These are phyloP conservation scores for Prunella vulgaris DNA, from an alignment of 257 asterid species.

Conservation along the genomic window DNA sequence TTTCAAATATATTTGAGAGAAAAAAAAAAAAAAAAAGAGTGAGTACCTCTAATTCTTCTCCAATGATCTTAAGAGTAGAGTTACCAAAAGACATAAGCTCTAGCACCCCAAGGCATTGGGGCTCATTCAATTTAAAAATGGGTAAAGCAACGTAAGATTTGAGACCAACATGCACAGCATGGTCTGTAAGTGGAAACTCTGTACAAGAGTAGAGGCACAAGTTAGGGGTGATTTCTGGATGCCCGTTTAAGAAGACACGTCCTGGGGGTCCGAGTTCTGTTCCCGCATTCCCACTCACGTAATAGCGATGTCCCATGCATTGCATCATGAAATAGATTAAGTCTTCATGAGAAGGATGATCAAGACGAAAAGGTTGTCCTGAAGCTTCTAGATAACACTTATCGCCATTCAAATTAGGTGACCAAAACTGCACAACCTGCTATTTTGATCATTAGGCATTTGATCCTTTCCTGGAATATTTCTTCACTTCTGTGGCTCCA, in stretches of 20 bases:
- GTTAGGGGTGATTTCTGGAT: not conserved
- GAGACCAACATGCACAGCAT: not conserved
- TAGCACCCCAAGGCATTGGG: slow-evolving; percentile 18
- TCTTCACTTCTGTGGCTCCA: not conserved
- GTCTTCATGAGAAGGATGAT: not conserved
- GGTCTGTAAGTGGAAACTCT: slow-evolving; percentile 10
- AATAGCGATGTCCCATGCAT: not conserved
- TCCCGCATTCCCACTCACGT: not conserved
- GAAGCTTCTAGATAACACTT: not conserved
- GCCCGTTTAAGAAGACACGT: not conserved
- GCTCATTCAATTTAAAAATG: not conserved
- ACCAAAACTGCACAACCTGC: slow-evolving; percentile 11
- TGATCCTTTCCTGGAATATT: not conserved
- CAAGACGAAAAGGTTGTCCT: not conserved
- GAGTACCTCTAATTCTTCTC: not conserved
- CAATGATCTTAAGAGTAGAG: not conserved
- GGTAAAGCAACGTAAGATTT: not conserved
- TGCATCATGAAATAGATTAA: not conserved
- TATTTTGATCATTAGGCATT: not conserved
- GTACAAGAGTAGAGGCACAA: not conserved
- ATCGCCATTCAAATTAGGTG: not conserved
- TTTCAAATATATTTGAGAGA: not conserved
- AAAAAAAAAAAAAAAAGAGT: not conserved
- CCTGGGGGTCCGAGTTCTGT: not conserved
- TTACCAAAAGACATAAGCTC: not conserved